Evolutionary conservation across 768 basidiomycete species (phyloP).

Genomic region (Naganishia antarctica): DNA sequence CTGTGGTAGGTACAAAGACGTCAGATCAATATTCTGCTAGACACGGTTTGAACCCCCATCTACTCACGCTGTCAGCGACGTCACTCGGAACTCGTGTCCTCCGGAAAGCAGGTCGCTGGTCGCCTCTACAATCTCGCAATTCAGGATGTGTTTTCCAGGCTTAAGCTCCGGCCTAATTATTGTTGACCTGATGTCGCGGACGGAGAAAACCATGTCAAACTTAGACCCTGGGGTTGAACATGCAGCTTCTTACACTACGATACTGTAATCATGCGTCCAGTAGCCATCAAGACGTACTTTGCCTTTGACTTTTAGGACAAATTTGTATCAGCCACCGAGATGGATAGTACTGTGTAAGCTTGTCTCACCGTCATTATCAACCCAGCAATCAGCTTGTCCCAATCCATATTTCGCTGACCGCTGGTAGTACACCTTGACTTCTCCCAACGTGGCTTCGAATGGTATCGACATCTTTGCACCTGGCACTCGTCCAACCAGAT

Average conservation of each 20-base stretch:
- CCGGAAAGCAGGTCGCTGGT: constrained; percentile 10
- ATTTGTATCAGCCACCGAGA: too few relatives aligned
- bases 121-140: constrained; percentile 2
- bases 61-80: constrained; percentile 22
- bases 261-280: constrained; percentile 30
- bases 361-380: constrained; percentile 34
- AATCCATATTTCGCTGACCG: constrained; percentile 36
- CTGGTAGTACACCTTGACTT: constrained; percentile 38
- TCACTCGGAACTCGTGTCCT: constrained; percentile 19
- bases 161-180: not conserved
- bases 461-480: constrained; percentile 36
- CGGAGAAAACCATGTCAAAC: too few relatives aligned
- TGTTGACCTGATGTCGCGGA: not conserved
- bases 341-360: too few relatives aligned
- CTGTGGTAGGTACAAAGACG: too few relatives aligned
- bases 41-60: too few relatives aligned
- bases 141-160: constrained; percentile 12
- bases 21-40: too few relatives aligned
- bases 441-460: constrained; percentile 35
- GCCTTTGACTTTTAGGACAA: constrained; percentile 9
- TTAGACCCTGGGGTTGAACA: not conserved
- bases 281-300: constrained; percentile 34
- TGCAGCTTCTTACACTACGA: not conserved
- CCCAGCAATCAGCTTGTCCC: constrained; percentile 40
- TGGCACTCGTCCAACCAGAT: constrained; percentile 38